Conservation (phyloP, 2,329 filamentous ascomycete genomes). For the Periconia digitata region DNA sequence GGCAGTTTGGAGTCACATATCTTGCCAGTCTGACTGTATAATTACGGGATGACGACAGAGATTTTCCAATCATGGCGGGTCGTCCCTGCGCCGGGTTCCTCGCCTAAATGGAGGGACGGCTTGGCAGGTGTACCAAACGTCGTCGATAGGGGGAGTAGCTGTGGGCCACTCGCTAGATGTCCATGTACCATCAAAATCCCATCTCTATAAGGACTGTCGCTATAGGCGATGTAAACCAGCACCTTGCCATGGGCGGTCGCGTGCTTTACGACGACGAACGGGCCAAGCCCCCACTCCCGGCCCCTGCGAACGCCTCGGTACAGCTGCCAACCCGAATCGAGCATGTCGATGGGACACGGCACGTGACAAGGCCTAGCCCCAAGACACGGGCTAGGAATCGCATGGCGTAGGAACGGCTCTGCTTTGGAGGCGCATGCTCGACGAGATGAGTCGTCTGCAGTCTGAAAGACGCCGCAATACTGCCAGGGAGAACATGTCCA, state of each 20-base stretch:
- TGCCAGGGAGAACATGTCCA: neutral
- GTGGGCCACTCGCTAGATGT: neutral
- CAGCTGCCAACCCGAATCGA: neutral
- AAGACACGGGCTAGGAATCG: neutral
- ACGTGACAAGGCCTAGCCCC: neutral
- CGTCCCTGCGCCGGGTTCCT: neutral
- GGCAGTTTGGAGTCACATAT: neutral
- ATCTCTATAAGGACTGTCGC: too few species aligned
- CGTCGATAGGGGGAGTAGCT: neutral
- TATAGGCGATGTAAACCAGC: too few species aligned
- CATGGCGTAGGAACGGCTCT: neutral
- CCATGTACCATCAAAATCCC: too few species aligned
- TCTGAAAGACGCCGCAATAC: too few species aligned
- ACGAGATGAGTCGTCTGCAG: too few species aligned
- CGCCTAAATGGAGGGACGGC: neutral
- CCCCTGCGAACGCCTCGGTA: neutral
- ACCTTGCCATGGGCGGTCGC: too few species aligned
- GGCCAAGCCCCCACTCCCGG: neutral
- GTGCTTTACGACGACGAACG: neutral
- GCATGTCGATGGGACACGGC: neutral
- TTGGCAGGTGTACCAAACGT: too few species aligned
- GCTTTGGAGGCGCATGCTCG: too few species aligned
- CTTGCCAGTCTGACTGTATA: neutral
- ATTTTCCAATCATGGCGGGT: neutral
- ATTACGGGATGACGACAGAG: constrained; percentile 1